These are phyloP conservation scores for Phytophthora pini DNA, from an alignment of 352 stramenopile species.

Conservation along the genomic window DNA sequence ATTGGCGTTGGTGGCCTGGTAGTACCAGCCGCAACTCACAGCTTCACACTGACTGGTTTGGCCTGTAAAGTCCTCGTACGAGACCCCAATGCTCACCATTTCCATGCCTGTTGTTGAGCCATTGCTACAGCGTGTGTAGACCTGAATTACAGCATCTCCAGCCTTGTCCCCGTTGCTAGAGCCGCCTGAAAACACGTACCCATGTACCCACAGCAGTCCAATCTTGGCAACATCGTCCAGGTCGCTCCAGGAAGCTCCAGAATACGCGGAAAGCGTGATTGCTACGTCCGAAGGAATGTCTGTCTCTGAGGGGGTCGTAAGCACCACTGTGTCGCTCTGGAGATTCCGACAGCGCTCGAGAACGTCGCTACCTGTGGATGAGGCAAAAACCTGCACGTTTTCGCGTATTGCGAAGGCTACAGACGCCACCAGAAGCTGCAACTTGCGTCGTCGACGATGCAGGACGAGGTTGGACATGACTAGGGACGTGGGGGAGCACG, in stretches of 20 bases:
- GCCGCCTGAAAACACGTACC: conserved; percentile 48
- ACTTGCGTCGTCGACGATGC: conserved; percentile 17
- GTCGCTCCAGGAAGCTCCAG: conserved; percentile 30
- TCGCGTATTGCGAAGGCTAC: conserved; percentile 20
- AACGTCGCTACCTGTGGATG: conserved; percentile 24
- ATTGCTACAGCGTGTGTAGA: conserved; percentile 47
- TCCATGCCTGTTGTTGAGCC: conserved; percentile 11
- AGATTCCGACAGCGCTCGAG: conserved; percentile 33
- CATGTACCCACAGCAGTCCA: conserved; percentile 53
- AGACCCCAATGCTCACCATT: conserved; percentile 46
- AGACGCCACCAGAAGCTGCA: conserved; percentile 23
- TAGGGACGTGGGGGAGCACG: too few relatives aligned
- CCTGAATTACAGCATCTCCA: conserved; percentile 30
- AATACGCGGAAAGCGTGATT: conserved; percentile 23
- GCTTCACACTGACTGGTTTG: conserved; percentile 24
- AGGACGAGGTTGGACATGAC: conserved; percentile 18
- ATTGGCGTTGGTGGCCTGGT: conserved; percentile 41
- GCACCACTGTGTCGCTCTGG: conserved; percentile 14
- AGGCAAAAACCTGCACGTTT: conserved; percentile 3
- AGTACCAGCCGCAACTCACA: conserved; percentile 40
- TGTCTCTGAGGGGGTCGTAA: conserved; percentile 8
- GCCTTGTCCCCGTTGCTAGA: conserved; percentile 25
- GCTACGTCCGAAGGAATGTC: conserved; percentile 29
- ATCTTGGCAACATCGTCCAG: conserved; percentile 52
- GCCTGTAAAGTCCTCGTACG: conserved; percentile 32